Evolutionary conservation across 106 monocot genomes (phyloP), one percentile per base, ranked within the genome.

Genomic region (Dactylorhiza incarnata): DNA sequence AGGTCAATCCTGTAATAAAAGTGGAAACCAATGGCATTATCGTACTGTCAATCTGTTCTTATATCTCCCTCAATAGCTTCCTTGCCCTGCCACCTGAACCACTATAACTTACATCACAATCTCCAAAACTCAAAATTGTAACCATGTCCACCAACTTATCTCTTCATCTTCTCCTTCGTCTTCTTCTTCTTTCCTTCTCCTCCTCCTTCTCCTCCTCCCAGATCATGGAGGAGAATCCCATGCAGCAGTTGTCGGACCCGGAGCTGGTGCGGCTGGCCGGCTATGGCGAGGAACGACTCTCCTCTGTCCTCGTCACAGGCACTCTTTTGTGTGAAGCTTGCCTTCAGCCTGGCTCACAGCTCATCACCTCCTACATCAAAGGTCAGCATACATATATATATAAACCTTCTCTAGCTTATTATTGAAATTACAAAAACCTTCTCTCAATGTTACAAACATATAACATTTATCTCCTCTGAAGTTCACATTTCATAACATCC

Each of bases 281-380:
- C 19, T 94, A 94, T 50, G 94, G 94, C 2, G 90, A 94, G 73
- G 94, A 88, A 69, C 78, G 81, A 47, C 83, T 94, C 22, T 94
- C 94, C 0, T 88, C 88, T 0, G 90, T 94, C 45, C 78, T 86
- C 13, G 81, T 94, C 72, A 73, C 75, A 58, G 94, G 94, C 4
- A 77, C 82, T 15, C 14, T 94, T 29, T 9, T 78, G 23, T 94
- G 94, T 20, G 79, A 84, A 6, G 55, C 76, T 10, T 86, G 85
- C 63, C 2, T 62, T 0, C 29, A 61, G 12, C 48, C 75, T 20
- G 65, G 44, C 45, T 61, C 74, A 2, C 44, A 68, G 44, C 74
- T 86, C 48, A 13, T 16, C 19, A 49, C 87, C 2, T 71, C 77
- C 65, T 76, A 79, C 44, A 78, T 93, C 7, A 29, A 80, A 58